Percentiles rank a stretch among this genome's conserved stretches.
These are phyloP conservation scores for Globisporangium mamillatum DNA, from an alignment of 352 stramenopile genomes.

Conservation along the genomic window DNA sequence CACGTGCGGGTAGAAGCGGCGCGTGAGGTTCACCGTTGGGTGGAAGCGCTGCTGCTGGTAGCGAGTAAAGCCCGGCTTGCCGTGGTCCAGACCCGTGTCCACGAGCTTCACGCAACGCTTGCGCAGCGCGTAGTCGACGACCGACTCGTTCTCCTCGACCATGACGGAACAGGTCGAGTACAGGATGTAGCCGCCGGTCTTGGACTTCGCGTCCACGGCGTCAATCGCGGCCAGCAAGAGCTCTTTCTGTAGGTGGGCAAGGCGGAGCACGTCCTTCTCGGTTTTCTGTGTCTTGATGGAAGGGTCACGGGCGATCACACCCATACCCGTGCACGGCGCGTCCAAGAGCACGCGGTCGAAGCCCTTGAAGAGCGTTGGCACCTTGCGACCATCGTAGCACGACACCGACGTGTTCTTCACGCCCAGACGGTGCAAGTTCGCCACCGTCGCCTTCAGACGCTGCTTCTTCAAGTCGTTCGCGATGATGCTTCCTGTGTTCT, in stretches of 20 bases:
- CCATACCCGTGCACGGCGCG: conserved; percentile 97
- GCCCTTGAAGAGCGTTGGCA: conserved; percentile 91
- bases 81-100: conserved; percentile 96
- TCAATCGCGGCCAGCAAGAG: conserved; percentile 98
- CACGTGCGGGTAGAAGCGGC: conserved; percentile 99
- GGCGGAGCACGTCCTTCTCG: conserved; percentile 85
- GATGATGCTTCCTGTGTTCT: conserved; percentile 98
- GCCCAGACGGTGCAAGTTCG: conserved; percentile 98
- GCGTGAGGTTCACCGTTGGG: conserved; percentile 92
- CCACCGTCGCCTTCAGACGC: conserved; percentile 95
- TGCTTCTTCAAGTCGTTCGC: conserved; percentile 99
- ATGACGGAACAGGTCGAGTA: conserved; percentile 98
- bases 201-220: conserved; percentile 94
- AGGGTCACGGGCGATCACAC: conserved; percentile 98
- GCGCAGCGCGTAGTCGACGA: conserved; percentile 98
- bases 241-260: conserved; percentile 98
- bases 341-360: conserved; percentile 99
- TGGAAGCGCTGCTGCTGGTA: conserved; percentile 99
- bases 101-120: conserved; percentile 99
- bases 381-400: conserved; percentile 96
- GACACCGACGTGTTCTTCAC: conserved; percentile 98
- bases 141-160: conserved; percentile 94
- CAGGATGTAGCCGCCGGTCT: conserved; percentile 96
- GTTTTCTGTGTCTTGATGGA: conserved; percentile 99
- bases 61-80: conserved; percentile 89